These are phyloP conservation scores for Exophiala phaeomuriformis DNA, from an alignment of 2,329 filamentous ascomycete species.

Conservation along the genomic window DNA sequence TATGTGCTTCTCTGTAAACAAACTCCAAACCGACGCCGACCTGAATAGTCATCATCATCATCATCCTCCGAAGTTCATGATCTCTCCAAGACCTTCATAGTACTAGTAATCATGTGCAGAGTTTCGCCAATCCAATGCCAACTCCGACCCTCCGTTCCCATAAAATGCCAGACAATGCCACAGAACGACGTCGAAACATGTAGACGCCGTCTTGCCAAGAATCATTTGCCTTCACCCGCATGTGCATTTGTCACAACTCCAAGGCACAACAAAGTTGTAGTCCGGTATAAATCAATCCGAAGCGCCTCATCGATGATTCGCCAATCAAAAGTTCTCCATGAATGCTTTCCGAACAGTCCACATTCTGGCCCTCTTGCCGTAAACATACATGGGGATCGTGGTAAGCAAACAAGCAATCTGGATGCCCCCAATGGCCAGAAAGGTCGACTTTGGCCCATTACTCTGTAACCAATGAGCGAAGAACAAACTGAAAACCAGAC, in stretches of 20 bases:
- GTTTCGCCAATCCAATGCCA: too few species aligned
- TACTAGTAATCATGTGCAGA: too few species aligned
- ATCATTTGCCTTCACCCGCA: conserved; percentile 1
- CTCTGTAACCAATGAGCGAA: conserved; percentile 73
- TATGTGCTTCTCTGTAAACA: too few species aligned
- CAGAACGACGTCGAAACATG: too few species aligned
- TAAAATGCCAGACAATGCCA: too few species aligned
- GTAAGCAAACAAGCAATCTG: conserved; percentile 67
- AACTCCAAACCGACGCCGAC: too few species aligned
- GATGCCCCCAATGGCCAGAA: conserved; percentile 75
- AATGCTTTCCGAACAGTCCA: conserved; percentile 84
- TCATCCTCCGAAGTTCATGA: too few species aligned
- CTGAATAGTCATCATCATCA: too few species aligned
- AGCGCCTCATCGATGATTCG: neutral
- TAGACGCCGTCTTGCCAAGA: too few species aligned
- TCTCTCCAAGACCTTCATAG: too few species aligned
- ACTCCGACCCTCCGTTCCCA: too few species aligned
- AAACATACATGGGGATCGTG: conserved; percentile 90
- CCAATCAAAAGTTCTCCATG: conserved; percentile 66
- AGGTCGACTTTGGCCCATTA: conserved; percentile 70
- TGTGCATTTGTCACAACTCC: neutral
- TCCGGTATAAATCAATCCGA: neutral
- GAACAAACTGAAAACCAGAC: conserved; percentile 80
- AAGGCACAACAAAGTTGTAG: neutral
- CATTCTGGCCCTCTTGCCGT: conserved; percentile 82